Conservation (phyloP, 495 filamentous ascomycete species). For the Penicillium bialowiezense region DNA sequence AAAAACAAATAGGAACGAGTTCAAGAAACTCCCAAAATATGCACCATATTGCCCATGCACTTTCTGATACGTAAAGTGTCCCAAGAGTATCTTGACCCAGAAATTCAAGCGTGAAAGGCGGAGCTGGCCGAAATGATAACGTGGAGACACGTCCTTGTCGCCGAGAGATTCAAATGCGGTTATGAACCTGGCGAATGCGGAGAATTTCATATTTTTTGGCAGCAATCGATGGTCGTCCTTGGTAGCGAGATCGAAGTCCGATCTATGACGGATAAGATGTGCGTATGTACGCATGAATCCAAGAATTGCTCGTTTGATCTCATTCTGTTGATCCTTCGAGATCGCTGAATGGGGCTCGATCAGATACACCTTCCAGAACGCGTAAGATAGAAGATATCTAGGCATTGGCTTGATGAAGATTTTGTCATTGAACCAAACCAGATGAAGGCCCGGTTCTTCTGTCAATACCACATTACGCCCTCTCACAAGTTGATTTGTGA, state of each 20-base stretch:
- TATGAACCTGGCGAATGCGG: background rate
- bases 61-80: background rate
- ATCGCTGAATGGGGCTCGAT: background rate
- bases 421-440: constrained; percentile 51
- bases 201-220: background rate
- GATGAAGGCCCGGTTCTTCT: constrained; percentile 51
- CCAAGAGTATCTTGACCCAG: background rate
- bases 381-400: background rate
- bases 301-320: constrained; percentile 6
- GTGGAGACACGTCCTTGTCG: background rate
- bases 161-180: background rate
- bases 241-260: constrained; percentile 5
- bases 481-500: constrained; percentile 40
- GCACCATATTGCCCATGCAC: background rate
- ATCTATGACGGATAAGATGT: constrained; percentile 9
- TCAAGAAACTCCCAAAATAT: background rate
- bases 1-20: background rate
- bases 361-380: constrained; percentile 2
- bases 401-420: constrained; percentile 10
- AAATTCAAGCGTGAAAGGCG: background rate
- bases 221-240: background rate
- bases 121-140: background rate
- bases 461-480: constrained; percentile 44
- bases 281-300: constrained; percentile 12
- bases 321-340: background rate